Percentiles rank a stretch among this genome's conserved stretches.
Evolutionary conservation across 1,284 basidiomycete species (phyloP).

Genomic region (Cryptococcus depauperatus): DNA sequence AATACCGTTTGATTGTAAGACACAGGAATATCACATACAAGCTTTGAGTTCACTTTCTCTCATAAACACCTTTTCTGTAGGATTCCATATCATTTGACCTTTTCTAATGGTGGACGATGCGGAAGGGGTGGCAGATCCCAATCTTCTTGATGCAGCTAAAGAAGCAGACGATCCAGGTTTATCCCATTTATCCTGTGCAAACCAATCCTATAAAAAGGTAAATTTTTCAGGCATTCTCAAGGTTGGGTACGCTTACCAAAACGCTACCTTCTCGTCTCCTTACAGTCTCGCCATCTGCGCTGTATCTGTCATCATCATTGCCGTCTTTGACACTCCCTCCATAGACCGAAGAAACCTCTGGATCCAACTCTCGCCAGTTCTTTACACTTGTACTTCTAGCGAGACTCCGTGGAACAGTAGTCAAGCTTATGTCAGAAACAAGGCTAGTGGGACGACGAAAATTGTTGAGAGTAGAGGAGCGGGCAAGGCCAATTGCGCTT

Average conservation of each 20-base stretch:
- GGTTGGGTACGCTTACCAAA: constrained; percentile 14
- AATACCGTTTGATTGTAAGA: neutral
- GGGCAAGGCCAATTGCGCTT: constrained; percentile 13
- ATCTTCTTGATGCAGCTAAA: constrained; percentile 16
- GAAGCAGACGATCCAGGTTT: constrained; percentile 21
- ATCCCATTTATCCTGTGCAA: constrained; percentile 26
- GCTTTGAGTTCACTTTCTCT: constrained; percentile 29
- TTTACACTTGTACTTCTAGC: constrained; percentile 2
- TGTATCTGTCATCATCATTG: constrained; percentile 25
- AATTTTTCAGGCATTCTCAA: neutral
- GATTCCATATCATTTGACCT: constrained; percentile 41
- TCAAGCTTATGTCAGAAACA: constrained; percentile 27
- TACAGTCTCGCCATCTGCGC: constrained; percentile 19
- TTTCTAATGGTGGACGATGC: constrained; percentile 24
- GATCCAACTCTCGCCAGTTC: constrained; percentile 9
- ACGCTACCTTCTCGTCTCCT: constrained; percentile 20
- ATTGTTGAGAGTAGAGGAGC: constrained; percentile 28
- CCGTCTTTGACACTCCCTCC: constrained; percentile 12
- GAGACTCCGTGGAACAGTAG: constrained; percentile 6
- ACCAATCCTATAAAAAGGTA: constrained; percentile 23
- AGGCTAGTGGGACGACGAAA: constrained; percentile 21
- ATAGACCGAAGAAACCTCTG: constrained; percentile 13
- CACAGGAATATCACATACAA: constrained; percentile 12
- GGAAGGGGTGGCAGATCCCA: constrained; percentile 16
- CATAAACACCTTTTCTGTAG: constrained; percentile 37